Evolutionary conservation across 2,329 filamentous ascomycete genomes (phyloP).

Genomic region (Claviceps sp.): DNA sequence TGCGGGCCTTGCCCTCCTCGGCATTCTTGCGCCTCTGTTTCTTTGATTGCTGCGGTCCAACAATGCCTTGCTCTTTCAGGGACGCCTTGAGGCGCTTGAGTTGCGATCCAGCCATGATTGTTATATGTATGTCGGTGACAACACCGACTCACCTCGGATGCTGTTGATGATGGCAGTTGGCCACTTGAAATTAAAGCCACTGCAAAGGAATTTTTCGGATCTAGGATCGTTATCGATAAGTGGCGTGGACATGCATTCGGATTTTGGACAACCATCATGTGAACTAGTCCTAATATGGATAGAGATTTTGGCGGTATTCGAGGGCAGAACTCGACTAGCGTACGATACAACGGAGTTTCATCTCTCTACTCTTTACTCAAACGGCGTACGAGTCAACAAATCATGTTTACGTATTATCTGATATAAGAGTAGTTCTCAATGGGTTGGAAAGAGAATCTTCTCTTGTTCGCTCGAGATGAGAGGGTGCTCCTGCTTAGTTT

Average conservation of each 20-base stretch:
- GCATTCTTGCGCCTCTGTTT: conserved; percentile 73
- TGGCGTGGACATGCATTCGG: background rate
- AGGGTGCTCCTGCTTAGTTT: conserved; percentile 39
- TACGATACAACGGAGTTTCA: no score
- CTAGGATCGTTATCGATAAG: conserved; percentile 8
- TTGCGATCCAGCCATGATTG: conserved; percentile 82
- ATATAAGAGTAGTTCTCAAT: conserved; percentile 18
- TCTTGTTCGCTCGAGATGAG: conserved; percentile 31
- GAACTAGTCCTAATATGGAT: conserved; percentile 3
- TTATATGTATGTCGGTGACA: background rate
- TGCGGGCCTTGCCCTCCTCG: conserved; percentile 49
- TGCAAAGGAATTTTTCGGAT: conserved; percentile 2
- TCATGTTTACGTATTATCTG: conserved; percentile 2
- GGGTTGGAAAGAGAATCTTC: conserved; percentile 21
- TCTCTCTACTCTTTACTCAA: background rate
- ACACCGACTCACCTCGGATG: conserved; percentile 3
- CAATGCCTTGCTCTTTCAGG: conserved; percentile 75
- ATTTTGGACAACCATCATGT: background rate
- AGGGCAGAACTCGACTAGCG: conserved; percentile 8
- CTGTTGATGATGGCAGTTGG: conserved; percentile 4
- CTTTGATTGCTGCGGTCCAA: conserved; percentile 86
- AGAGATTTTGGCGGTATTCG: conserved; percentile 10
- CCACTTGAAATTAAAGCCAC: background rate
- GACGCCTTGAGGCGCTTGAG: conserved; percentile 91
- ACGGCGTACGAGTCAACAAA: conserved; percentile 3